These are phyloP conservation scores for Stephania cephalantha DNA, from an alignment of 164 flowering plant species.

Conservation along the genomic window DNA sequence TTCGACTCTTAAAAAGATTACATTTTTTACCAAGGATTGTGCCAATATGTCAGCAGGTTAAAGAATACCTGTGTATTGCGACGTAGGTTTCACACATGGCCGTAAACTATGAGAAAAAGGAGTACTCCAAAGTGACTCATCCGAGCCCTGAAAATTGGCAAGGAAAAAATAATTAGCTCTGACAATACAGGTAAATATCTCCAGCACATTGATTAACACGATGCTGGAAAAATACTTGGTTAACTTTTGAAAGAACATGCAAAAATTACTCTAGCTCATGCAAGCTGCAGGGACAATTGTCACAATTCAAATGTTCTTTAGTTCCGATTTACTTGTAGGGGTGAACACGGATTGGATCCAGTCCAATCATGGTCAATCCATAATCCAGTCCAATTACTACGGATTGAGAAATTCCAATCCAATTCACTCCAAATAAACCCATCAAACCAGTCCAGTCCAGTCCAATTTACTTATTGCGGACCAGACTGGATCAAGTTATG, in stretches of 20 bases:
- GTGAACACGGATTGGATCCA: too few relatives aligned
- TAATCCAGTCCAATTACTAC: too few relatives aligned
- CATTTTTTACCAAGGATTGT: neutral
- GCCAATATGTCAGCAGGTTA: neutral
- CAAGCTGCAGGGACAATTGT: neutral
- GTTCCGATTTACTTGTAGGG: too few relatives aligned
- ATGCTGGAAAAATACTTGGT: neutral
- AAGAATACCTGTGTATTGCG: conserved; percentile 51
- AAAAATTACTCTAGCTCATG: neutral
- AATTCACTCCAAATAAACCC: too few relatives aligned
- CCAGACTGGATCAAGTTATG: too few relatives aligned
- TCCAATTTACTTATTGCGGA: too few relatives aligned
- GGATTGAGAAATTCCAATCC: too few relatives aligned
- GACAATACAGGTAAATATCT: neutral
- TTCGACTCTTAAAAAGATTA: neutral
- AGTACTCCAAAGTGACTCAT: conserved; percentile 53
- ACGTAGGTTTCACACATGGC: conserved; percentile 65
- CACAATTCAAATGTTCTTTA: neutral
- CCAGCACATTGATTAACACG: neutral
- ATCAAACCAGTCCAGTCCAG: too few relatives aligned
- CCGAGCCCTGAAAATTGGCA: conserved; percentile 30
- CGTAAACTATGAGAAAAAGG: conserved; percentile 49
- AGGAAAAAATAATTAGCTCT: neutral
- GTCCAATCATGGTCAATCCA: too few relatives aligned
- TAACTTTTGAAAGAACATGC: neutral